Conservation (phyloP, 495 filamentous ascomycete species). For the Mycothermus thermophilus region DNA sequence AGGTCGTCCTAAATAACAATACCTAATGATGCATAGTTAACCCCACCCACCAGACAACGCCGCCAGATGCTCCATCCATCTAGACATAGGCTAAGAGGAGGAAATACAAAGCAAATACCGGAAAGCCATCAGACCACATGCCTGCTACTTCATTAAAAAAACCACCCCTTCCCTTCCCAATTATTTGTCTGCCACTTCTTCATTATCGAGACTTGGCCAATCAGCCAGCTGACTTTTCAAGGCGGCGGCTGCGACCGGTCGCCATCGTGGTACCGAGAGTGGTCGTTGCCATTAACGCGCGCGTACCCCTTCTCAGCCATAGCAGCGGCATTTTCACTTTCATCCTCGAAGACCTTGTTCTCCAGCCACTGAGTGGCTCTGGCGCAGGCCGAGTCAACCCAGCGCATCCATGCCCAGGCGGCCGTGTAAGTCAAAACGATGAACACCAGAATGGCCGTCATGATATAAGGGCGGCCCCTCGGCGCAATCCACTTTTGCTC, state of each 20-base stretch:
- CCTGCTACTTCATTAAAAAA: no score
- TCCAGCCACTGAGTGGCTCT: slow-evolving; percentile 44
- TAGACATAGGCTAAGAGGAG: no score
- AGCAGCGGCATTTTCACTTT: slow-evolving; percentile 9
- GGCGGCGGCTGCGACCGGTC: slow-evolving; percentile 7
- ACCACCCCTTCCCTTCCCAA: no score
- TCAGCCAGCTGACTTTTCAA: no score
- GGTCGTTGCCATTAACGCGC: slow-evolving; percentile 9
- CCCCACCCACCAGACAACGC: no score
- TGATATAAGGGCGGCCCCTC: slow-evolving; percentile 24
- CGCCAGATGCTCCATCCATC: no score
- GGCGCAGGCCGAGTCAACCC: slow-evolving; percentile 52
- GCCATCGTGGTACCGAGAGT: slow-evolving; percentile 1
- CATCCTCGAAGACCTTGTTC: slow-evolving; percentile 40
- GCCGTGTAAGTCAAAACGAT: slow-evolving; percentile 39
- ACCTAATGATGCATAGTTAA: no score
- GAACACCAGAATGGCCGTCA: slow-evolving; percentile 16
- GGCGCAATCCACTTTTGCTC: slow-evolving; percentile 20
- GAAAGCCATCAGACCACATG: no score
- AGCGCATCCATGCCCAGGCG: slow-evolving; percentile 49
- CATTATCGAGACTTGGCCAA: no score
- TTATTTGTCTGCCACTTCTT: background rate
- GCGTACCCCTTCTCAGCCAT: slow-evolving; percentile 20
- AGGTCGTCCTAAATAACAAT: no score
- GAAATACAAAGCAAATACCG: no score